Base-by-base conservation (phyloP, 2,329 filamentous ascomycete genomes). In the Aspergillus aculeatinus region DNA sequence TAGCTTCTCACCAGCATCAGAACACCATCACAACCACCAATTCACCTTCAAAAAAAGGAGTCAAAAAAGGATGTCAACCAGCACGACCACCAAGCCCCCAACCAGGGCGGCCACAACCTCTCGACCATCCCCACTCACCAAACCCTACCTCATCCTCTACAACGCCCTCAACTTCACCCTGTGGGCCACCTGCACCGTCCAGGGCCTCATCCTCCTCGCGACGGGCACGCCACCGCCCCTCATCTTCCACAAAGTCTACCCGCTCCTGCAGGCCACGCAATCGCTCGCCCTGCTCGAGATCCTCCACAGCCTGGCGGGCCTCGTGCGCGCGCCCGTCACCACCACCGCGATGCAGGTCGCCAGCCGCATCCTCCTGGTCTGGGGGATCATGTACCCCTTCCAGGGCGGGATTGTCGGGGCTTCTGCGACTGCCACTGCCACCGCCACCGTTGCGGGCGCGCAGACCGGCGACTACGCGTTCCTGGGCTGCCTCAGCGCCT, bases 291-390 rank as follows among this genome's bases (percentile, higher is more conserved):
- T 86, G 49, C 80, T 97, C 73, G 95, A 99, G 80, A 85, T 98
- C 51, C 70, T 92, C 63, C 94, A 98, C 79, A 89, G 91, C 52
- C 75, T 90, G 0, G 76, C 90, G 35, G 91, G 93, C 60, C 75
- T 98, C 70, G 94, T 99, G 55, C 87, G 94, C 70, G 89, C 94
- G 1, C 92, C 94, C 1, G 76, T 97, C 69, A 68, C 89, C 68
- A 98, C 95, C 5, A 98, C 95, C 5, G 77, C 85, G 42, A 92
- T 96, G 87, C 95, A 99, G 78, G 93, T 98, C 63, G 85, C 90
- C 23, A 91, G 87, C 60, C 91, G 95, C 55, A 85, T 96, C 70
- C 85, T 96, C 65, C 88, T 98, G 65, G 90, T 97, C 67, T 97
- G 93, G 92, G 88, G 85, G 67, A 83, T 98, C 63, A 87, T 91